Base-by-base conservation (phyloP, 352 stramenopile genomes). In the Globisporangium megalacanthum region DNA sequence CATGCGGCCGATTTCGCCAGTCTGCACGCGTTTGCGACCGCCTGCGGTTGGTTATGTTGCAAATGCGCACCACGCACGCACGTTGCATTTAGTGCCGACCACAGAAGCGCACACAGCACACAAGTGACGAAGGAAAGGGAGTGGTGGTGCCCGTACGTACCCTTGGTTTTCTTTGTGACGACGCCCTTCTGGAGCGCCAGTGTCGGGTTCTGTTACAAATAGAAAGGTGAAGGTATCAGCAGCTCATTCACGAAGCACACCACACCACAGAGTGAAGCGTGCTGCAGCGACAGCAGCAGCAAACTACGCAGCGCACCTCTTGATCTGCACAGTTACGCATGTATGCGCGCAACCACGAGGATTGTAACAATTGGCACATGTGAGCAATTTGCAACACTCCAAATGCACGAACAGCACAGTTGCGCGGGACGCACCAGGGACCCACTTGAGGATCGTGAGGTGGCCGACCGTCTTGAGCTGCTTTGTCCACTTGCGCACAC, bases 391-490 rank as follows among this genome's bases (percentile, higher is more conserved):
- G 42, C 6, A 25, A 13, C 20, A 47, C n/a, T 41, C 13, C 13
- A 47, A 7, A 20, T 10, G 20, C 9, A 15, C 13, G 39, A n/a
- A 45, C 39, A 17, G 14, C 25, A 29, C 25, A 29, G 5, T 10
- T 17, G 6, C 6, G 7, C 6, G 8, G 11, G 0, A 37, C 72
- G 35, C 59, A 90, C 82, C 79, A 14, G 82, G 77, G 22, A 88
- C 69, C 82, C 82, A 92, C 45, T 92, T 92, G 42, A 72, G 65
- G 54, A 92, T 74, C 46, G 70, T 69, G 57, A 92, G 68, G 42
- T 92, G 82, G 36, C 79, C 82, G n/a, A 92, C 75, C 0, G 66
- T 86, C 56, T 81, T 85, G 31, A 77, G 37, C 65, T 89, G 76
- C 57, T 79, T 85, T 25, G 58, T 80, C 82, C 82, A 92, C 70